Percentiles rank a stretch among this genome's conserved stretches.
Evolutionary conservation across 2,329 filamentous ascomycete species (phyloP).

Genomic region (Dothideomycetes sp.): DNA sequence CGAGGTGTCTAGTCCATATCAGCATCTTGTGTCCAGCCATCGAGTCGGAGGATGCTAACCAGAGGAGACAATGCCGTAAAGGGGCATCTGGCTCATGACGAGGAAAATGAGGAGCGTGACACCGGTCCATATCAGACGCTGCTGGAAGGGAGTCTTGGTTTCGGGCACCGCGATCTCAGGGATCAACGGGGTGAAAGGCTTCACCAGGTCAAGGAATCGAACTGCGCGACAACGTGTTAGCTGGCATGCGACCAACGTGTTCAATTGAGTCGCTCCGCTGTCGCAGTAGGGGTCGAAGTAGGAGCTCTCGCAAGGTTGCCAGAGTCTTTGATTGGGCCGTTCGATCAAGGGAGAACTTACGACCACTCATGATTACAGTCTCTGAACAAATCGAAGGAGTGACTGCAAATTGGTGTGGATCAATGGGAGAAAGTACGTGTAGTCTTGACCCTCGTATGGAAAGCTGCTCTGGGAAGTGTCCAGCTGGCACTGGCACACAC

Average conservation of each 20-base stretch:
- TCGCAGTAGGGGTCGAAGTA: too few species aligned
- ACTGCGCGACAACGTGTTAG: slow-evolving; percentile 47
- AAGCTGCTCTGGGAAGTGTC: slow-evolving; percentile 14
- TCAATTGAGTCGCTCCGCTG: not conserved
- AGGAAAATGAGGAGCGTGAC: slow-evolving; percentile 90
- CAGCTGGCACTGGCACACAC: slow-evolving; percentile 7
- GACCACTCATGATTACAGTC: slow-evolving; percentile 45
- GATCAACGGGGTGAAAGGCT: slow-evolving; percentile 98
- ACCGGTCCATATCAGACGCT: slow-evolving; percentile 50
- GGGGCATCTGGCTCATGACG: slow-evolving; percentile 99
- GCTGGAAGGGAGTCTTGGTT: slow-evolving; percentile 98
- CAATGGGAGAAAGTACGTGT: slow-evolving; percentile 14
- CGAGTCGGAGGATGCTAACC: slow-evolving; percentile 19
- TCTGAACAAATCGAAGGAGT: slow-evolving; percentile 12
- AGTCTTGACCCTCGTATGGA: slow-evolving; percentile 7
- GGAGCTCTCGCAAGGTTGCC: slow-evolving; percentile 17
- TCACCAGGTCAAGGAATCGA: slow-evolving; percentile 98
- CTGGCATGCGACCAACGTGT: slow-evolving; percentile 10
- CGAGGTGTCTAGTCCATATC: slow-evolving; percentile 53
- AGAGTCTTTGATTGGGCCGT: not conserved
- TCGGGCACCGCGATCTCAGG: slow-evolving; percentile 98
- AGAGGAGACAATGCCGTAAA: slow-evolving; percentile 97
- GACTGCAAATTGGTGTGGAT: slow-evolving; percentile 9
- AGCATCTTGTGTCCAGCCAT: slow-evolving; percentile 11
- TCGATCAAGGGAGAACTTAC: slow-evolving; percentile 42